A percentile compares a stretch with the other conserved stretches of the same genome.
These are phyloP conservation scores for Lyophyllum semitale DNA, from an alignment of 768 basidiomycete genomes.

Conservation along the genomic window DNA sequence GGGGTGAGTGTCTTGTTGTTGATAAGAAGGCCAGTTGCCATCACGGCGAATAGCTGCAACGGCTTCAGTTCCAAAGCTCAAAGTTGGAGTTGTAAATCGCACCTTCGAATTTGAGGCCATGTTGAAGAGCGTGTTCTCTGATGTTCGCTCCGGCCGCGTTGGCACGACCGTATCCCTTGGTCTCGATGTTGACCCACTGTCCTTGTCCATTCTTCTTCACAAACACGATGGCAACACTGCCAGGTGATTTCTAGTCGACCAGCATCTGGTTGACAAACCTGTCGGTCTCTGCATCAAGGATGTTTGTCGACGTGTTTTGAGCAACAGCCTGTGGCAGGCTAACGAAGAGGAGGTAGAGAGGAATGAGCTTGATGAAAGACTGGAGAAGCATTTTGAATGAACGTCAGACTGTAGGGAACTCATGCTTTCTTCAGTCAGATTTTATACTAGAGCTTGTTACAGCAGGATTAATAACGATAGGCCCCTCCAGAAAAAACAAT, in stretches of 20 bases:
- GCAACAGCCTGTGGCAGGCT: background rate
- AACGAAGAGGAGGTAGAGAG: constrained; percentile 7
- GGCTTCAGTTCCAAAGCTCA: background rate
- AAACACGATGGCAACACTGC: constrained; percentile 29
- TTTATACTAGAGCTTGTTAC: background rate
- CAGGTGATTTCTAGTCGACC: constrained; percentile 25
- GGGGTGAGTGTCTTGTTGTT: constrained; percentile 26
- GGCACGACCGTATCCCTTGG: constrained; percentile 27
- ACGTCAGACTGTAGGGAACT: constrained; percentile 4
- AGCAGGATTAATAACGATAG: too few species aligned
- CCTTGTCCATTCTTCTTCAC: constrained; percentile 22
- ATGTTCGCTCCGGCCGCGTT: constrained; percentile 21
- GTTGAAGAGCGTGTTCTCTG: constrained; percentile 24
- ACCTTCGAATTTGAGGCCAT: constrained; percentile 35
- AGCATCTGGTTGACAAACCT: constrained; percentile 23
- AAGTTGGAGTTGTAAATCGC: background rate
- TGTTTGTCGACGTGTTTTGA: background rate
- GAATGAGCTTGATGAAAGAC: constrained; percentile 8
- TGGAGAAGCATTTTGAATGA: constrained; percentile 8
- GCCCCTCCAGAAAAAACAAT: too few species aligned
- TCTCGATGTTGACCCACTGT: constrained; percentile 20
- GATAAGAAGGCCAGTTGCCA: constrained; percentile 28
- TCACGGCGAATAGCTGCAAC: constrained; percentile 22
- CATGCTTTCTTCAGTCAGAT: background rate
- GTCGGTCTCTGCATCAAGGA: constrained; percentile 21